A percentile compares a stretch with the other conserved stretches of the same genome.
These are phyloP conservation scores for Magnaporthiopsis rhizophila DNA, from an alignment of 2,329 filamentous ascomycete genomes.

Conservation along the genomic window DNA sequence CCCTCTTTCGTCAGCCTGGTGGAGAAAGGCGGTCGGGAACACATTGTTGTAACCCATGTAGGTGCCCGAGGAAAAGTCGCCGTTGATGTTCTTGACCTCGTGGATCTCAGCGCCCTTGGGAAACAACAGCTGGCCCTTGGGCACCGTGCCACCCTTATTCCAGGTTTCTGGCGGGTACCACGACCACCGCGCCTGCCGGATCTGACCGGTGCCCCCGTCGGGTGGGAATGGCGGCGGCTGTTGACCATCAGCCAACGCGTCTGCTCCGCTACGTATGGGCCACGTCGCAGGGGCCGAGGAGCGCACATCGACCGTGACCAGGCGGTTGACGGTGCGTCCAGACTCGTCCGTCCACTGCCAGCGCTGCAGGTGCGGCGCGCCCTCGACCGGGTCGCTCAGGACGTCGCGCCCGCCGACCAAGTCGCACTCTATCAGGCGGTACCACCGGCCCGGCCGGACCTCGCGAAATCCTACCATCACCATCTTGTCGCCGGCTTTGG, in stretches of 20 bases:
- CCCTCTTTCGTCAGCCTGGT: slow-evolving; percentile 3
- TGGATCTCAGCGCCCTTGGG: slow-evolving; percentile 74
- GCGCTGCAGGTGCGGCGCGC: slow-evolving; percentile 28
- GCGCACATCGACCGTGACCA: slow-evolving; percentile 45
- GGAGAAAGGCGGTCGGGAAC: slow-evolving; percentile 73
- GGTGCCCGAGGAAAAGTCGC: slow-evolving; percentile 81
- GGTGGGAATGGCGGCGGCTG: slow-evolving; percentile 51
- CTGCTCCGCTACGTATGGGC: not conserved
- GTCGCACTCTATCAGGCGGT: slow-evolving; percentile 60
- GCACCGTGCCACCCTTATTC: not conserved
- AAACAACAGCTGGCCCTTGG: slow-evolving; percentile 70
- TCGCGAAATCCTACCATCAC: slow-evolving; percentile 69
- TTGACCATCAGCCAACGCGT: not conserved
- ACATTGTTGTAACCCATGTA: slow-evolving; percentile 75
- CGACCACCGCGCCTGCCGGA: slow-evolving; percentile 60
- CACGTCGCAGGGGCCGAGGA: slow-evolving; percentile 29
- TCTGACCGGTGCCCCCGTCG: slow-evolving; percentile 63
- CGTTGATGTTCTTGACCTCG: slow-evolving; percentile 81
- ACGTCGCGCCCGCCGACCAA: slow-evolving; percentile 70
- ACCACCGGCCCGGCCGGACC: slow-evolving; percentile 51
- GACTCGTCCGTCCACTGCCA: slow-evolving; percentile 43
- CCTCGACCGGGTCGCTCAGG: slow-evolving; percentile 45
- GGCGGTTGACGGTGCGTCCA: slow-evolving; percentile 31
- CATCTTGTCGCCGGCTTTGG: slow-evolving; percentile 70
- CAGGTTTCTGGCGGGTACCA: slow-evolving; percentile 60